Percentiles rank a stretch among this genome's conserved stretches.
Conservation (phyloP, 768 basidiomycete genomes). For the Stropharia rugosoannulata region DNA sequence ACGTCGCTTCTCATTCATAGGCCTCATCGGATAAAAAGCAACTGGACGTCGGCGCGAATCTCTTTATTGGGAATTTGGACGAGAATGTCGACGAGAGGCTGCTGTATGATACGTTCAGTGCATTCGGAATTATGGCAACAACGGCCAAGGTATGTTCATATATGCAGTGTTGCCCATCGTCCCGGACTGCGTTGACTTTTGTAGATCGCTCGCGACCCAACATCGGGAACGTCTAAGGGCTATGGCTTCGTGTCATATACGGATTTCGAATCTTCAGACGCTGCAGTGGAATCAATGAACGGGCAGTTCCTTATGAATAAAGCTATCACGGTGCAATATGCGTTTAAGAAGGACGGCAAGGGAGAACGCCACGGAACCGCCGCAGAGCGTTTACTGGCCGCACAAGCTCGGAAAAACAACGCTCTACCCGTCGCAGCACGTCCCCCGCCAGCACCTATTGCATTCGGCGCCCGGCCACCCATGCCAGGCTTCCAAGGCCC, state of each 20-base stretch:
- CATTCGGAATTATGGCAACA: conserved; percentile 90
- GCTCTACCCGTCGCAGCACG: conserved; percentile 77
- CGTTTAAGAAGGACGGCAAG: conserved; percentile 99
- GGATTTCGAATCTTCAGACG: conserved; percentile 96
- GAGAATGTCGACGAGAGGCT: conserved; percentile 93
- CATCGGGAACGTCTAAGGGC: conserved; percentile 85
- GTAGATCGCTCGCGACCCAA: conserved; percentile 90
- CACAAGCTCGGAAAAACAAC: conserved; percentile 95
- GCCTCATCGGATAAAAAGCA: conserved; percentile 98
- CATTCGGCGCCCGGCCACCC: conserved; percentile 64
- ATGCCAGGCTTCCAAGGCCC: conserved; percentile 73
- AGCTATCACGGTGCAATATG: conserved; percentile 95
- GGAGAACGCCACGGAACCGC: conserved; percentile 96
- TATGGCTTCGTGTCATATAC: conserved; percentile 98
- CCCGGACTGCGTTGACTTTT: background rate
- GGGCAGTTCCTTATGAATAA: conserved; percentile 98
- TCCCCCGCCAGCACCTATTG: conserved; percentile 74
- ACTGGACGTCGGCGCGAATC: conserved; percentile 95
- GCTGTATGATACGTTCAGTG: conserved; percentile 93
- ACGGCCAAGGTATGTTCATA: conserved; percentile 73
- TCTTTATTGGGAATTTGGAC: conserved; percentile 95
- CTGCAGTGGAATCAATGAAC: conserved; percentile 96
- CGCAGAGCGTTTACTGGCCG: conserved; percentile 94
- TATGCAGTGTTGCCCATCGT: background rate
- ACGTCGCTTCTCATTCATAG: conserved; percentile 36